Base-by-base conservation (phyloP, 2,329 filamentous ascomycete genomes). In the Fusarium caatingaense region DNA sequence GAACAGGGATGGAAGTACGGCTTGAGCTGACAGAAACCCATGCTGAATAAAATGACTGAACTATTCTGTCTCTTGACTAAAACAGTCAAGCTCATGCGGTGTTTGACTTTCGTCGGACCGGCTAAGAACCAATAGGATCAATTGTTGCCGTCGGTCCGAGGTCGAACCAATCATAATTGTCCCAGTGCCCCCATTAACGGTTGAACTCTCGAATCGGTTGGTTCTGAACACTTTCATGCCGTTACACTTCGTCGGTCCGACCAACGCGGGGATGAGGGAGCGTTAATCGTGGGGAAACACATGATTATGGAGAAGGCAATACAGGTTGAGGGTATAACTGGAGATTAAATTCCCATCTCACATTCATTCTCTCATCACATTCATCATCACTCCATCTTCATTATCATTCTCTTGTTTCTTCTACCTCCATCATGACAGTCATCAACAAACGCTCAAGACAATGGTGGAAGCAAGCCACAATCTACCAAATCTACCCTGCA, bases 401-500 rank as follows among this genome's bases (percentile, higher is more conserved):
- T 9, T 18, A 13, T n/a, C 3, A 37, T 37, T 12, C 25, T 27
- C 25, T 11, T 11, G 3, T 10, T 11, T 28, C 9, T 6, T 18
- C 34, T 6, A 11, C 34, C 9, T 4, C 16, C 3, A 30, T 3
- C n/a, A 74, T 74, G 72, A 74, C 72, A 15, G 61, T 74, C 61
- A 68, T 74, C 61, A 68, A 32, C 27, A 68, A 63, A 13, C 72
- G 62, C 3, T 53, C 61, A 8, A 72, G 56, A 40, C 72, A 72
- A 46, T 88, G 86, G 85, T 88, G 86, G 86, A 87, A 87, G 66
- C 83, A 87, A 64, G 82, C 80, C 20, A 78, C 82, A 3, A 82
- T 86, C 40, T 88, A 88, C 69, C 86, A 89, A 71, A 86, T 89
- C 68, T 89, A 88, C 71, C 85, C 85, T 4, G 82, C 86, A 28